Conservation (phyloP, 768 basidiomycete genomes). For the Calocera cornea region DNA sequence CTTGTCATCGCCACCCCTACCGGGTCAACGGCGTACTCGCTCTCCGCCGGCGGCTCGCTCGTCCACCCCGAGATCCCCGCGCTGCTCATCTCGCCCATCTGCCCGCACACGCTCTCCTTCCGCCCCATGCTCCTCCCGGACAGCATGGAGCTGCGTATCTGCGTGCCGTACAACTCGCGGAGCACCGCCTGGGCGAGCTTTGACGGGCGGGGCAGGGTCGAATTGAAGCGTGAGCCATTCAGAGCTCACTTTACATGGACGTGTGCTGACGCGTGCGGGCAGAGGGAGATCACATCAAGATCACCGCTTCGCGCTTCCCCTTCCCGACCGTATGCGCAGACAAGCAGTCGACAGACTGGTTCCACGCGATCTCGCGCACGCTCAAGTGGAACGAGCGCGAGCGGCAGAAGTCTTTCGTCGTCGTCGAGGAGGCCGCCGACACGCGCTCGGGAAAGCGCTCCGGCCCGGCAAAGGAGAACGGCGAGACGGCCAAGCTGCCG, state of each 20-base stretch:
- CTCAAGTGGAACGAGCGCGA: slow-evolving; percentile 99
- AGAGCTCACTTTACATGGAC: slow-evolving; percentile 4
- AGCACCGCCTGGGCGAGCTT: slow-evolving; percentile 99
- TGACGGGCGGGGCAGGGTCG: slow-evolving; percentile 91
- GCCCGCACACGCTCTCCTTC: slow-evolving; percentile 96
- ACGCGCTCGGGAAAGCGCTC: slow-evolving; percentile 22
- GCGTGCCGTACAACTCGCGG: slow-evolving; percentile 96
- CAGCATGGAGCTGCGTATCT: slow-evolving; percentile 94
- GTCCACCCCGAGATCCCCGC: slow-evolving; percentile 97
- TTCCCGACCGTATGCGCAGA: slow-evolving; percentile 98
- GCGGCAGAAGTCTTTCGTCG: slow-evolving; percentile 95
- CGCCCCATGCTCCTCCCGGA: slow-evolving; percentile 97
- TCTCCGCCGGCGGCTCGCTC: slow-evolving; percentile 94
- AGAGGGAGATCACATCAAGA: slow-evolving; percentile 99
- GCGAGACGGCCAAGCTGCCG: slow-evolving; percentile 1
- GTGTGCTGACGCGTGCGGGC: slow-evolving; percentile 13
- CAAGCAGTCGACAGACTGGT: slow-evolving; percentile 98
- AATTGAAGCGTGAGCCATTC: slow-evolving; percentile 68
- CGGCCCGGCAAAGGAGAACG: slow-evolving; percentile 6
- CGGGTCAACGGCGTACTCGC: slow-evolving; percentile 94
- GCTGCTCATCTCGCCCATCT: slow-evolving; percentile 90
- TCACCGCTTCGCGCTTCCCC: slow-evolving; percentile 91
- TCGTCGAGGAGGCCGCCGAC: slow-evolving; percentile 75
- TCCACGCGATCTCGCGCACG: slow-evolving; percentile 89
- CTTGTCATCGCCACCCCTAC: slow-evolving; percentile 91